Evolutionary conservation across 208 protist species (phyloP).

Genomic region (Lotmaria passim): DNA sequence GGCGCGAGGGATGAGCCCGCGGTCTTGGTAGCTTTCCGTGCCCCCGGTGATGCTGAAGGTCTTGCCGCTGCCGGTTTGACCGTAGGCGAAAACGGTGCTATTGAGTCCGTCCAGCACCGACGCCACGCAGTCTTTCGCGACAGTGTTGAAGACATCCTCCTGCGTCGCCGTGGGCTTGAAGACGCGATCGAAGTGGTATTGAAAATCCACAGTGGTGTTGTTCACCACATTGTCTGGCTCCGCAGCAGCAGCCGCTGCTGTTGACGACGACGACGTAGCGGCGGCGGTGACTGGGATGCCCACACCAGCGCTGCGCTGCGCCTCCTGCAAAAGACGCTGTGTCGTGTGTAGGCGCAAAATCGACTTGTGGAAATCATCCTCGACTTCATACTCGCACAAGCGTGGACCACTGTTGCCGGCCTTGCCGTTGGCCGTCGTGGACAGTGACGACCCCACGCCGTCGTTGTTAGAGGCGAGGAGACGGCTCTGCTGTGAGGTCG

Average conservation of each 20-base stretch:
- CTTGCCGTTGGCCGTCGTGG: background rate
- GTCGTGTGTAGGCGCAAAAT: constrained; percentile 31
- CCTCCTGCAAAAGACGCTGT: constrained; percentile 29
- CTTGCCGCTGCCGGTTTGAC: constrained; percentile 92
- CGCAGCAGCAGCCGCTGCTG: background rate
- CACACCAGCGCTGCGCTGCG: constrained; percentile 26
- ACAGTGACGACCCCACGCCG: background rate
- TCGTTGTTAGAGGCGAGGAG: constrained; percentile 35
- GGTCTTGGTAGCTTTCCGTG: constrained; percentile 83
- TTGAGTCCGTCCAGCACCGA: constrained; percentile 85
- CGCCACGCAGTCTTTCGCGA: constrained; percentile 85
- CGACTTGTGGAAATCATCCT: constrained; percentile 28
- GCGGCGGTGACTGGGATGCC: too few relatives aligned
- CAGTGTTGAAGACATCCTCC: constrained; percentile 81
- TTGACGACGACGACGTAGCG: background rate
- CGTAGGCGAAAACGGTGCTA: constrained; percentile 92
- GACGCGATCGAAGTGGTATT: constrained; percentile 78
- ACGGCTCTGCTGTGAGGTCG: constrained; percentile 56
- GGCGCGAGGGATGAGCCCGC: constrained; percentile 89
- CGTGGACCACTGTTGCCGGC: background rate
- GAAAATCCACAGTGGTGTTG: constrained; percentile 71
- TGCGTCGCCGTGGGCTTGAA: constrained; percentile 79
- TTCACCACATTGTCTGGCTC: constrained; percentile 63
- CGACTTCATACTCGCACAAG: constrained; percentile 29
- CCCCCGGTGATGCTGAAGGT: constrained; percentile 92